Conservation (phyloP, 2,329 filamentous ascomycete species). For the Didymella glomerata region DNA sequence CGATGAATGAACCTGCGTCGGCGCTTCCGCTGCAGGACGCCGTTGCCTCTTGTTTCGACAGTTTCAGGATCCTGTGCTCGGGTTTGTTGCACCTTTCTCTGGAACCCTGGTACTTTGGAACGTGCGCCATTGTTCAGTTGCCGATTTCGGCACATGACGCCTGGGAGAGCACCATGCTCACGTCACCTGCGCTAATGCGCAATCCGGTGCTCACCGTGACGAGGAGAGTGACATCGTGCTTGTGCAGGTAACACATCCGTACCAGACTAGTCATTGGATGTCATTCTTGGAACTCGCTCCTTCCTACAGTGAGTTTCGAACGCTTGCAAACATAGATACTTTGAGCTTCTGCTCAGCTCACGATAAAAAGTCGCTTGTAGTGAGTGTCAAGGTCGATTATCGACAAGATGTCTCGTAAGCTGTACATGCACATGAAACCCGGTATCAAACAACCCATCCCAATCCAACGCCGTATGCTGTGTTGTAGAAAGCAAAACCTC, state of each 20-base stretch:
- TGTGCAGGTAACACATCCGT: not conserved
- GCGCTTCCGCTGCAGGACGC: slow-evolving; percentile 16
- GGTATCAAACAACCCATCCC: slow-evolving; percentile 20
- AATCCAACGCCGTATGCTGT: slow-evolving; percentile 32
- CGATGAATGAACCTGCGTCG: slow-evolving; percentile 5
- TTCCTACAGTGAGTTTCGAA: not conserved
- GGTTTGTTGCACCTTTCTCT: slow-evolving; percentile 15
- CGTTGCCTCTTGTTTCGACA: slow-evolving; percentile 11
- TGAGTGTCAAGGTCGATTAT: slow-evolving; percentile 1
- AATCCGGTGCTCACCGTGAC: slow-evolving; percentile 10
- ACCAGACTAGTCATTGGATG: not conserved
- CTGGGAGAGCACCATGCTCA: slow-evolving; percentile 12
- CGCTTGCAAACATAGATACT: not conserved
- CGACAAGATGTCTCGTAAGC: slow-evolving; percentile 10
- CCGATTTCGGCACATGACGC: slow-evolving; percentile 20
- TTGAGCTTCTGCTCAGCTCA: not conserved
- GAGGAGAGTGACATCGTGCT: slow-evolving; percentile 6
- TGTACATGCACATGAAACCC: slow-evolving; percentile 17
- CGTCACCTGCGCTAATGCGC: slow-evolving; percentile 22
- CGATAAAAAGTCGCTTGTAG: not conserved
- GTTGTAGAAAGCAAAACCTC: slow-evolving; percentile 23
- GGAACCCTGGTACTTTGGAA: not conserved
- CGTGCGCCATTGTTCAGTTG: slow-evolving; percentile 12
- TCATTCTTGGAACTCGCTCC: not conserved
- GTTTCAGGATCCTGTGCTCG: slow-evolving; percentile 6